Conservation (phyloP, 345 rosid genomes). For the Salix udensis region DNA sequence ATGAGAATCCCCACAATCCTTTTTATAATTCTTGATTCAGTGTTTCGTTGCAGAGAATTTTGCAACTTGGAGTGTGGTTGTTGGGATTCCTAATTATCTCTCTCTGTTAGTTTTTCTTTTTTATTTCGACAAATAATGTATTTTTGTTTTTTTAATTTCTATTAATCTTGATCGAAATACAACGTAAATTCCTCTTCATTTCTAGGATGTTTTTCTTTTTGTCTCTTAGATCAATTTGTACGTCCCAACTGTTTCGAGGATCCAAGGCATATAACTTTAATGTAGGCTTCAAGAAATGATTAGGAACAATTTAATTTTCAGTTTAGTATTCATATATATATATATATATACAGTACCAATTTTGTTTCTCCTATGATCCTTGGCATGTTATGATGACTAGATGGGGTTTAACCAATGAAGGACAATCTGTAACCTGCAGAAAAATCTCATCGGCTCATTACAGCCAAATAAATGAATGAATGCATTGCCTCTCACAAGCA, state of each 20-base stretch:
- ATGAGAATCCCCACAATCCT: neutral
- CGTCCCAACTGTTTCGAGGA: neutral
- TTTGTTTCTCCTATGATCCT: neutral
- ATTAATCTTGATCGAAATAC: neutral
- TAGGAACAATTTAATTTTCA: neutral
- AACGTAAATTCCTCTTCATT: neutral
- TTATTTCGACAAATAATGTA: neutral
- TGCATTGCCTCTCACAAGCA: neutral
- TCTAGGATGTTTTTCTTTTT: no score
- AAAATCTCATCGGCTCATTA: slow-evolving; percentile 6
- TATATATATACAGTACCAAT: neutral
- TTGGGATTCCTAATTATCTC: neutral
- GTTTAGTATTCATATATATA: neutral
- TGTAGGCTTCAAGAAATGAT: neutral
- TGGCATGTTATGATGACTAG: slow-evolving; percentile 5
- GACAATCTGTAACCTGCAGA: slow-evolving; percentile 5
- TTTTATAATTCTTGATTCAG: neutral
- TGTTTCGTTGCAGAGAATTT: neutral
- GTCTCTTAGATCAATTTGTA: no score
- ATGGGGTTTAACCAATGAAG: neutral
- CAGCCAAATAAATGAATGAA: neutral
- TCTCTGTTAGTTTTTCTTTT: neutral
- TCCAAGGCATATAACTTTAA: neutral
- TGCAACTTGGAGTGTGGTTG: neutral
- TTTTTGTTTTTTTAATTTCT: neutral